Percentiles rank a stretch among this genome's conserved stretches.
phyloP scores from a whole-genome alignment of 768 basidiomycete species.

The Termitomyces sp. region DNA sequence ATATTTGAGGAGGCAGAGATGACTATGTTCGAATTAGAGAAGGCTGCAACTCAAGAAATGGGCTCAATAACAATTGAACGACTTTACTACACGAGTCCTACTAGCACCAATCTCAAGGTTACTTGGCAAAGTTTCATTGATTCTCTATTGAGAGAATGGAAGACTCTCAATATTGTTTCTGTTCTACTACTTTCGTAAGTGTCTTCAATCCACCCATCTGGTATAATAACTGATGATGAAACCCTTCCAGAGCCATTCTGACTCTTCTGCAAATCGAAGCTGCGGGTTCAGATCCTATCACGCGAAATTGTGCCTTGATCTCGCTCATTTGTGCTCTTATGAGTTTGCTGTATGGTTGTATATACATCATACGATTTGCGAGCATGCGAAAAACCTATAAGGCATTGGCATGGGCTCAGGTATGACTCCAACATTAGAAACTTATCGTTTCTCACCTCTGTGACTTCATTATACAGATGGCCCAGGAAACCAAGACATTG shows the following conservation, averaged over 20 bases:
- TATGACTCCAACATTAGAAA: constrained; percentile 32
- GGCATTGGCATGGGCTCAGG: constrained; percentile 59
- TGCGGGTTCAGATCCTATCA: constrained; percentile 46
- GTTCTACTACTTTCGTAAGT: constrained; percentile 20
- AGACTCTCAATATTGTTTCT: constrained; percentile 20
- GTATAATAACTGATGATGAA: constrained; percentile 4
- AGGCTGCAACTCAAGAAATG: constrained; percentile 40
- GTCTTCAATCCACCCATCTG: constrained; percentile 5
- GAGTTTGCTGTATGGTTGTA: constrained; percentile 56
- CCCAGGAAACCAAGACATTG: constrained; percentile 29
- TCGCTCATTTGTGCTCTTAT: constrained; percentile 54
- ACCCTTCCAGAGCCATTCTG: constrained; percentile 14
- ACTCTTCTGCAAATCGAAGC: constrained; percentile 18
- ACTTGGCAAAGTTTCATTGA: constrained; percentile 21
- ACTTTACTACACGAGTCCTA: constrained; percentile 21
- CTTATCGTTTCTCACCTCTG: constrained; percentile 18
- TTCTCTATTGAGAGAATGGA: constrained; percentile 21
- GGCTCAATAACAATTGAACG: constrained; percentile 21
- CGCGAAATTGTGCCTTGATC: constrained; percentile 46
- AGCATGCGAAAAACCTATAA: constrained; percentile 60
- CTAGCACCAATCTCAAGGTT: constrained; percentile 43
- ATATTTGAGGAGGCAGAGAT: constrained; percentile 76
- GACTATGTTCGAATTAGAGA: constrained; percentile 62
- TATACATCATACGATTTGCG: constrained; percentile 59
- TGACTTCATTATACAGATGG: constrained; percentile 40